Conservation (phyloP, 805 yeast genomes). For the Wickerhamomyces kurtzmanii region DNA sequence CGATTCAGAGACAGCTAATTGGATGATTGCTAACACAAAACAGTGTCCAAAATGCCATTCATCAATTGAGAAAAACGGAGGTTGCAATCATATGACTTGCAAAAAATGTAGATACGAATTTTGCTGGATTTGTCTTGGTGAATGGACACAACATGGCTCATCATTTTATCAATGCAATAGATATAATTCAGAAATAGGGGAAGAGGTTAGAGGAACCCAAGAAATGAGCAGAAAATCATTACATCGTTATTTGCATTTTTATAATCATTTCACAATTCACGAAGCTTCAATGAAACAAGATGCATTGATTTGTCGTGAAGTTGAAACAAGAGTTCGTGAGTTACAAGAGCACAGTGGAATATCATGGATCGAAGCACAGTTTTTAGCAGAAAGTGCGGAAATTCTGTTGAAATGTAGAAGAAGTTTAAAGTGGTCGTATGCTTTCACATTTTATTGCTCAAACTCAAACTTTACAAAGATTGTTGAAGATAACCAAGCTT, state of each 20-base stretch:
- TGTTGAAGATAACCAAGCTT: constrained; percentile 64
- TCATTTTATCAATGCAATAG: constrained; percentile 60
- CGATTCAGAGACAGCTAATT: constrained; percentile 80
- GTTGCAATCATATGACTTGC: constrained; percentile 96
- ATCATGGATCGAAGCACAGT: constrained; percentile 86
- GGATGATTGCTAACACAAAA: constrained; percentile 82
- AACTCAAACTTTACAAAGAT: constrained; percentile 44
- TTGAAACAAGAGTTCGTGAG: constrained; percentile 52
- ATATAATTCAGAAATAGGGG: constrained; percentile 28
- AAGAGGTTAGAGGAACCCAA: constrained; percentile 27
- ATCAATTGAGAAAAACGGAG: constrained; percentile 87
- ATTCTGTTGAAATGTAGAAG: constrained; percentile 60
- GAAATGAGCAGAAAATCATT: constrained; percentile 37
- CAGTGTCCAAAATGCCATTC: constrained; percentile 77
- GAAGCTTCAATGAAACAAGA: constrained; percentile 72
- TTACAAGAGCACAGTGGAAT: constrained; percentile 56
- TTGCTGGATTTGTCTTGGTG: constrained; percentile 86
- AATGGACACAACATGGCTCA: constrained; percentile 64
- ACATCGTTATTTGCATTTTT: constrained; percentile 64
- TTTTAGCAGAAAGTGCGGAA: constrained; percentile 62
- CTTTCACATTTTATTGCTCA: constrained; percentile 60
- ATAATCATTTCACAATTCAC: constrained; percentile 65
- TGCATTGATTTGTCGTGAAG: constrained; percentile 45
- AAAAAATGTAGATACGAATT: constrained; percentile 67
- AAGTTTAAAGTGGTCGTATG: constrained; percentile 86